These are phyloP conservation scores for Acanthamoeba sp. DNA, from an alignment of 208 protist genomes.

Conservation along the genomic window DNA sequence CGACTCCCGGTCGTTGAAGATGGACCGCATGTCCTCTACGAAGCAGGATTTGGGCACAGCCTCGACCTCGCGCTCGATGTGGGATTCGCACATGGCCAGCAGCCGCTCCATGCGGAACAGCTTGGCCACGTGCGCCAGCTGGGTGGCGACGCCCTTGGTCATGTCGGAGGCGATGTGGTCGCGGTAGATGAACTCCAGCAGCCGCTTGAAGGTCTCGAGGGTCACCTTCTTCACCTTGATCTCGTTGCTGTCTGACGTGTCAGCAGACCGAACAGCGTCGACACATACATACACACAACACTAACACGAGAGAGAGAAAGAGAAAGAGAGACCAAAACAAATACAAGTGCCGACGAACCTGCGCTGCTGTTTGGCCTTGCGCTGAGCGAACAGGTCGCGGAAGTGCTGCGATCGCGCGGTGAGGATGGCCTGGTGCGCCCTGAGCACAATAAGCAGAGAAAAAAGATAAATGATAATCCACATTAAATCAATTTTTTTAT, in stretches of 20 bases:
- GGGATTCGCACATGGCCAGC: conserved; percentile 22
- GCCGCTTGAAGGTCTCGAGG: conserved; percentile 34
- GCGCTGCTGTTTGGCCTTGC: neutral
- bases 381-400: neutral
- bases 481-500: no score
- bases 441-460: neutral
- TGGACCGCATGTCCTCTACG: neutral
- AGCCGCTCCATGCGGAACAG: neutral
- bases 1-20: neutral
- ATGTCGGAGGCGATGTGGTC: conserved; percentile 7
- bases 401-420: conserved; percentile 15
- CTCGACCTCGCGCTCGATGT: neutral
- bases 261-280: neutral
- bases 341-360: no score
- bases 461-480: no score
- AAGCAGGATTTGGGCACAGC: neutral
- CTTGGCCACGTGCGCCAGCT: conserved; percentile 19
- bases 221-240: conserved; percentile 28
- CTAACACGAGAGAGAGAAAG: neutral
- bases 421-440: conserved; percentile 10
- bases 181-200: conserved; percentile 24
- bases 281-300: neutral
- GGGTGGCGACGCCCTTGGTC: conserved; percentile 2
- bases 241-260: neutral
- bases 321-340: no score